These are phyloP conservation scores for Tetrahymena thermophila DNA, from an alignment of 73 alveolate species.

Conservation along the genomic window DNA sequence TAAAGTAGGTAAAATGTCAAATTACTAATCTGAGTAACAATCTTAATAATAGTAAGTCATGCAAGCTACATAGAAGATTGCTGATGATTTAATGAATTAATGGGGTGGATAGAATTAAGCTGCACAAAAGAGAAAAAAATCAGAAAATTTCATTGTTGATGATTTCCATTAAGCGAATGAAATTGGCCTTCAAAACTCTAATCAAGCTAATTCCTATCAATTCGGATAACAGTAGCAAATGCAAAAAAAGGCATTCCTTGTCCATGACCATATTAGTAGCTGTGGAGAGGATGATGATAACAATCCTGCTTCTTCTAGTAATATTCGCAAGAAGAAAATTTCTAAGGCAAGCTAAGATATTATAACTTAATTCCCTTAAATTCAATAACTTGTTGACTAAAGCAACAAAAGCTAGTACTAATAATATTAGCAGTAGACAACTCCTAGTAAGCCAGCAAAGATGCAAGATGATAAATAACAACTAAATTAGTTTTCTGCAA, in stretches of 20 bases:
- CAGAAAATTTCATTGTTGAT: background rate
- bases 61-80: background rate
- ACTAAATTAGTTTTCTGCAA: background rate
- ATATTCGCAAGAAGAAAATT: background rate
- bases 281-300: background rate
- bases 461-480: background rate
- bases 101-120: background rate
- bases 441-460: background rate
- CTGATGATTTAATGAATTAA: background rate
- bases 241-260: background rate
- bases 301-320: background rate
- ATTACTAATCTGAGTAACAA: background rate
- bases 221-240: background rate
- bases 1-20: background rate
- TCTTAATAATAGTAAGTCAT: background rate
- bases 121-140: background rate
- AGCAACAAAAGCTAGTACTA: background rate
- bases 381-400: background rate
- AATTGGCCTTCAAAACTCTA: background rate
- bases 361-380: background rate
- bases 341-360: background rate
- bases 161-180: background rate
- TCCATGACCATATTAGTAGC: background rate
- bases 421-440: background rate
- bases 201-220: background rate